phyloP scores from a whole-genome alignment of 73 alveolate species.

The Tetrahymena elliotti region DNA sequence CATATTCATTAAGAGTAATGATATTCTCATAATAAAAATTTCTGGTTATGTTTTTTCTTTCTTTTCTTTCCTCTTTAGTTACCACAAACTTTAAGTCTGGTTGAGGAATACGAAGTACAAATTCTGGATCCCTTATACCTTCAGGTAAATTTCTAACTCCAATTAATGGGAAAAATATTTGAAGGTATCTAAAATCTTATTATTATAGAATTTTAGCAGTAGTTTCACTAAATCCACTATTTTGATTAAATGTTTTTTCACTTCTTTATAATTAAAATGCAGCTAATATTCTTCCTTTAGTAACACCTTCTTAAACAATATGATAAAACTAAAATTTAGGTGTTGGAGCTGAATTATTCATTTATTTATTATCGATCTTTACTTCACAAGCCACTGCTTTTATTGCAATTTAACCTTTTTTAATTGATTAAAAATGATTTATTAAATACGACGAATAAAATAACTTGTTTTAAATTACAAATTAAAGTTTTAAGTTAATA shows the following conservation, averaged over 20 bases:
- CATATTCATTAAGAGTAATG: neutral
- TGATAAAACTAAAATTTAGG: slow-evolving; percentile 28
- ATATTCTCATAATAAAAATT: neutral
- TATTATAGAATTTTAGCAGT: neutral
- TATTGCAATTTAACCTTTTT: slow-evolving; percentile 15
- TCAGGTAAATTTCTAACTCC: slow-evolving; percentile 47
- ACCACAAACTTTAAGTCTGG: slow-evolving; percentile 32
- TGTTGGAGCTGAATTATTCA: neutral
- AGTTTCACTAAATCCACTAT: neutral
- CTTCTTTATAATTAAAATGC: slow-evolving; percentile 26
- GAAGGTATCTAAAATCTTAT: neutral
- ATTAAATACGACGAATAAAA: too few species aligned
- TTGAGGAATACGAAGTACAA: slow-evolving; percentile 25
- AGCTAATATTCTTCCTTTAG: slow-evolving; percentile 54
- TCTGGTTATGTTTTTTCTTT: neutral
- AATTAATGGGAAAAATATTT: slow-evolving; percentile 24
- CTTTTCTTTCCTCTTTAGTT: neutral
- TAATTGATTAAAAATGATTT: neutral
- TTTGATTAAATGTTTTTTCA: slow-evolving; percentile 1
- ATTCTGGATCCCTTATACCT: slow-evolving; percentile 35
- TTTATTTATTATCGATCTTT: neutral
- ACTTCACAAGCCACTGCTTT: slow-evolving; percentile 25
- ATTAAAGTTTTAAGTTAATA: too few species aligned
- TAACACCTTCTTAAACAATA: slow-evolving; percentile 20
- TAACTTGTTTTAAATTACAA: too few species aligned